Evolutionary conservation across 305 asterid species (phyloP).

Genomic region (Fraxinus albicans): DNA sequence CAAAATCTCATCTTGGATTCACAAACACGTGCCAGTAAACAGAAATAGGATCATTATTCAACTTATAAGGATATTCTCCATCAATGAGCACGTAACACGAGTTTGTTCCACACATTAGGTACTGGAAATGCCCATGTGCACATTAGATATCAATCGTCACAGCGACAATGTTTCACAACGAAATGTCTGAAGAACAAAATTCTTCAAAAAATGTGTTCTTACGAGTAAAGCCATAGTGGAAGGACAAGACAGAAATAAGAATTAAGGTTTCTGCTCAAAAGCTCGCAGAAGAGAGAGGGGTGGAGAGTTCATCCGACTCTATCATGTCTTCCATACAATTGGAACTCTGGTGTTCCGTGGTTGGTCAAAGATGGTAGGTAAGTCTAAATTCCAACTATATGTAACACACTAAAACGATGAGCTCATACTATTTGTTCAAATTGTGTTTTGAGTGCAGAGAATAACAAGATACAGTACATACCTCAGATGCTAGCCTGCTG

Average conservation of each 20-base stretch:
- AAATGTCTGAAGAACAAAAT: neutral
- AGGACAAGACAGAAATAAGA: neutral
- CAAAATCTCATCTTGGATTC: neutral
- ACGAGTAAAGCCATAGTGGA: neutral
- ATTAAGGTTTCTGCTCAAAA: neutral
- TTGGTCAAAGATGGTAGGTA: neutral
- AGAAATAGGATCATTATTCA: neutral
- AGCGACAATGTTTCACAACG: neutral
- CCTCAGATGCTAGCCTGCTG: constrained; percentile 60
- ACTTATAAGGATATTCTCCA: neutral
- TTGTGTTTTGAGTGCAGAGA: neutral
- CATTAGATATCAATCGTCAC: neutral
- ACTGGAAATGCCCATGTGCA: neutral
- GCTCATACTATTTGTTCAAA: neutral
- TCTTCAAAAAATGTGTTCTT: neutral
- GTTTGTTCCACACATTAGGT: neutral
- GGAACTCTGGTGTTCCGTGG: constrained; percentile 8
- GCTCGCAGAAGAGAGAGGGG: neutral
- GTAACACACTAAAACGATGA: neutral
- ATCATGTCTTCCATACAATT: neutral
- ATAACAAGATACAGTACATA: constrained; percentile 15
- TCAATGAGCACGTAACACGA: neutral
- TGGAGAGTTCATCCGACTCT: neutral
- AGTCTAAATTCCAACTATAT: neutral
- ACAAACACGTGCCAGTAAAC: neutral